Base-by-base conservation (phyloP, 2,329 filamentous ascomycete genomes). In the Ceratocystis smalleyi region DNA sequence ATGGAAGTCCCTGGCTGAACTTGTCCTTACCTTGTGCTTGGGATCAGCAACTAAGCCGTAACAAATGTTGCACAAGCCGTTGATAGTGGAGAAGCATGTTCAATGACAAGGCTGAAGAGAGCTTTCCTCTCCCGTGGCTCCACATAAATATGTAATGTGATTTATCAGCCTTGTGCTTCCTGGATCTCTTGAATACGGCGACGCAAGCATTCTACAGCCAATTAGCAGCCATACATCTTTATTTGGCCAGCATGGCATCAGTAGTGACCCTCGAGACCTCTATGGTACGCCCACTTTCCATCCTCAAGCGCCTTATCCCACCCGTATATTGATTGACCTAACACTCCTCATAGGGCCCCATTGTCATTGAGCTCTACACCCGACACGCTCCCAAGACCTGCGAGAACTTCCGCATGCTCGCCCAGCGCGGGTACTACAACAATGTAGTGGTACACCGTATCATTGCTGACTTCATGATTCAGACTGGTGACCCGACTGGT, bases 401-500 rank as follows among this genome's bases (percentile, higher is more conserved):
- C 81, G 82, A 81, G 67, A 96, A 97, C 80, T 97, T 97, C 77
- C 74, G 81, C 30, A 88, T 87, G 3, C 88, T 97, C 62, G 84
- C 85, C 22, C 78, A 82, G 67, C 82, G 91, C 69, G 89, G 89
- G 69, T 97, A 96, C 82, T 99, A 96, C 82, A 83, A 94, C 77
- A 78, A 77, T 72, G 83, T 88, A 66, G 77, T 91, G 71, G 92
- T 97, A 81, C 94, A 97, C 79, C 91, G 94, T 73, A 86, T 97
- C 70, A 97, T 99, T 72, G 85, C 89, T 62, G 84, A 89, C 75
- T 99, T 99, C 79, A 97, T 99, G 92, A 81, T 95, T 65, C 92
- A 97, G 77, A 89, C 87, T 67, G 91, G 92, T 66, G 94, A 99
- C 74, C 92, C 92, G 1, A 96, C 92, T 0, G 92, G 91, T 67